phyloP scores from a whole-genome alignment of 2,329 filamentous ascomycete species.

The Xylaria arbuscula region DNA sequence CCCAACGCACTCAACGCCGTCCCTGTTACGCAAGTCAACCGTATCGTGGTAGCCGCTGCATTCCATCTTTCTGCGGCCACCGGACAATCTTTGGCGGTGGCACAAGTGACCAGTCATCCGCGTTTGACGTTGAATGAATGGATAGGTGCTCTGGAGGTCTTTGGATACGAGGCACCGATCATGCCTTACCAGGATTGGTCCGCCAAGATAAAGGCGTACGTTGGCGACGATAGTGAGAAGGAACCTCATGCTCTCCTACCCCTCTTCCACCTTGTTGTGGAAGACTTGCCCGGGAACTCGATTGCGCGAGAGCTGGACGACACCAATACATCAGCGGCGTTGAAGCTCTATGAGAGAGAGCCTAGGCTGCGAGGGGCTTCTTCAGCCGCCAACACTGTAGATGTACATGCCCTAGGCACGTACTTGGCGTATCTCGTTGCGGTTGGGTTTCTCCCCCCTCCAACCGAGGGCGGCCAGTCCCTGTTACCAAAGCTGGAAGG shows the following conservation, averaged over 20 bases:
- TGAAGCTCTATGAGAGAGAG: constrained; percentile 65
- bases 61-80: background rate
- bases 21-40: background rate
- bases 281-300: constrained; percentile 73
- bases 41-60: background rate
- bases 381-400: constrained; percentile 59
- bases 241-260: constrained; percentile 80
- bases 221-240: constrained; percentile 66
- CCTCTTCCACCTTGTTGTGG: constrained; percentile 77
- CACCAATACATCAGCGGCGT: constrained; percentile 69
- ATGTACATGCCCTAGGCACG: constrained; percentile 70
- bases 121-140: constrained; percentile 78
- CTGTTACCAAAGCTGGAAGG: too few relatives aligned
- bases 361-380: background rate
- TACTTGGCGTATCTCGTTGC: constrained; percentile 72
- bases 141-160: constrained; percentile 73
- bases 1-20: constrained; percentile 84
- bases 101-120: background rate
- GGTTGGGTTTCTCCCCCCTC: constrained; percentile 65
- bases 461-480: background rate
- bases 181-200: constrained; percentile 77
- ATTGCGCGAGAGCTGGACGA: constrained; percentile 80
- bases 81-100: background rate
- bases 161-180: constrained; percentile 76
- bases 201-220: constrained; percentile 72